phyloP scores from a whole-genome alignment of 257 asterid genomes.

The Penstemon newberryi region DNA sequence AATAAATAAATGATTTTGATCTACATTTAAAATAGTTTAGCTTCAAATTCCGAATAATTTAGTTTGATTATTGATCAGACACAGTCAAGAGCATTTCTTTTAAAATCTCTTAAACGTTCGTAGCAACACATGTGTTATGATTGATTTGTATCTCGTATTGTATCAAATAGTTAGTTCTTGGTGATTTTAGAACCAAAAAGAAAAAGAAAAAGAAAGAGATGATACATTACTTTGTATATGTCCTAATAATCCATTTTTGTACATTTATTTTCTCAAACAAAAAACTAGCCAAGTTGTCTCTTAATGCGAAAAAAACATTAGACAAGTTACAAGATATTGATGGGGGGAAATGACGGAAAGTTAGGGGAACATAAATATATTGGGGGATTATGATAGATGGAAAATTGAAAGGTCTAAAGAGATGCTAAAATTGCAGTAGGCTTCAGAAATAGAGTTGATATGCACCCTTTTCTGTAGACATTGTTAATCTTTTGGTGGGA shows the following conservation, averaged over 20 bases:
- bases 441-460: slow-evolving; percentile 30
- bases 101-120: too few species aligned
- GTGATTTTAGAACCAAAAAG: neutral
- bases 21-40: too few species aligned
- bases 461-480: slow-evolving; percentile 51
- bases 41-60: too few species aligned
- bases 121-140: too few species aligned
- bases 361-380: slow-evolving; percentile 18
- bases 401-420: slow-evolving; percentile 22
- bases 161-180: too few species aligned
- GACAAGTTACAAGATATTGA: slow-evolving; percentile 1
- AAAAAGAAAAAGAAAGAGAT: neutral
- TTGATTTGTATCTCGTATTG: too few species aligned
- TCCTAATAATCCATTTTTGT: neutral
- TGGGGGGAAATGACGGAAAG: slow-evolving; percentile 15
- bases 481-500: slow-evolving; percentile 33
- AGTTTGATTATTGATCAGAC: too few species aligned
- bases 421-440: slow-evolving; percentile 30
- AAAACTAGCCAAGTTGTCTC: slow-evolving; percentile 10
- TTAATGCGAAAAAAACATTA: slow-evolving; percentile 1
- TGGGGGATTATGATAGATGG: slow-evolving; percentile 20
- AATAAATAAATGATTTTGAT: too few species aligned
- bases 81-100: too few species aligned
- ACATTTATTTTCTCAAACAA: neutral
- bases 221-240: neutral